These are phyloP conservation scores for Nevesoporus exiguus DNA, from an alignment of 768 basidiomycete species.

Conservation along the genomic window DNA sequence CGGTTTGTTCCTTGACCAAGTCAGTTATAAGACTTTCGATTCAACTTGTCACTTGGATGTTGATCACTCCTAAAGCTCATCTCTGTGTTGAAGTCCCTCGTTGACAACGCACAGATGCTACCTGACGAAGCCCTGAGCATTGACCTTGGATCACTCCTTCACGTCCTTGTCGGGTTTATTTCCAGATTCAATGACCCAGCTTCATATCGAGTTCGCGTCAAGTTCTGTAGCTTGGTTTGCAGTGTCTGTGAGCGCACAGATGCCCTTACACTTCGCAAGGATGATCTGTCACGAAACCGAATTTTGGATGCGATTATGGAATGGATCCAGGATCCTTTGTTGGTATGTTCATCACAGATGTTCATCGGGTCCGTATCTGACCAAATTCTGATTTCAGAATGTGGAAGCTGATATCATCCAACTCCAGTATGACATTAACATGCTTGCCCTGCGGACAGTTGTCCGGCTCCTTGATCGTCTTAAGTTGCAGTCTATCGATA, in stretches of 20 bases:
- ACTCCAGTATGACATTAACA: conserved; percentile 64
- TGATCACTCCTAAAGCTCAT: conserved; percentile 51
- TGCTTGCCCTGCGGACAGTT: conserved; percentile 66
- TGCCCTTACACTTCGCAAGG: conserved; percentile 61
- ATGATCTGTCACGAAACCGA: conserved; percentile 60
- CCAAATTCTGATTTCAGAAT: conserved; percentile 24
- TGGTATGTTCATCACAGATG: conserved; percentile 38
- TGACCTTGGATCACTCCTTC: conserved; percentile 59
- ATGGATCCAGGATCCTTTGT: conserved; percentile 62
- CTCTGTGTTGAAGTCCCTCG: conserved; percentile 67
- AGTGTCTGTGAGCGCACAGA: conserved; percentile 61
- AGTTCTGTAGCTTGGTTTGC: conserved; percentile 73
- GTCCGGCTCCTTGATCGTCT: conserved; percentile 76
- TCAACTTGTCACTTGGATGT: background rate
- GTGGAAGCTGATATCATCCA: conserved; percentile 36
- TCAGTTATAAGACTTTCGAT: conserved; percentile 24
- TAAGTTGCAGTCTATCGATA: conserved; percentile 58
- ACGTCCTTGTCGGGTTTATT: conserved; percentile 61
- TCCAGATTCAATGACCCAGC: conserved; percentile 53
- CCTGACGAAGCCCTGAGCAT: conserved; percentile 59
- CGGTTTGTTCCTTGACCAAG: conserved; percentile 71
- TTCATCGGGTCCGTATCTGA: background rate
- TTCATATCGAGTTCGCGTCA: conserved; percentile 64
- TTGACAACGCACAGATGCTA: conserved; percentile 63
- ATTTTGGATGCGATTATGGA: conserved; percentile 75